phyloP scores from a whole-genome alignment of 768 basidiomycete genomes.

The Epithele typhae region DNA sequence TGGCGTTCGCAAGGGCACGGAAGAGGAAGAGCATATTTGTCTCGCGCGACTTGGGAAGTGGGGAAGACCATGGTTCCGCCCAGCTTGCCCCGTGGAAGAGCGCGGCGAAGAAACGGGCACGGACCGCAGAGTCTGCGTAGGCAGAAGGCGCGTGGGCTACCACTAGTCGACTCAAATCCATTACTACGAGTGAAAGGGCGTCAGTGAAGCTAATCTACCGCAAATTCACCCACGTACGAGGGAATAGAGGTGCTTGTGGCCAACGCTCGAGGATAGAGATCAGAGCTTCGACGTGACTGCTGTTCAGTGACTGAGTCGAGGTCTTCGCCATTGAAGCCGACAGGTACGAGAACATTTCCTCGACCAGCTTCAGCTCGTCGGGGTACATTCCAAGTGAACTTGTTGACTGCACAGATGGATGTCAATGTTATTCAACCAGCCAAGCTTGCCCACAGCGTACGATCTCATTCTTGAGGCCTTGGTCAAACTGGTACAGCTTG shows the following conservation, averaged over 20 bases:
- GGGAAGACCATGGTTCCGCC: constrained; percentile 47
- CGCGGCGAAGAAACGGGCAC: constrained; percentile 51
- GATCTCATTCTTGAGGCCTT: constrained; percentile 60
- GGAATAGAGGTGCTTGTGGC: constrained; percentile 71
- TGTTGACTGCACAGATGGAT: constrained; percentile 47
- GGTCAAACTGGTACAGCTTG: constrained; percentile 75
- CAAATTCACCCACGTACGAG: constrained; percentile 38
- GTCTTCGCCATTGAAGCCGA: too few species aligned
- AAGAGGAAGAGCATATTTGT: constrained; percentile 81
- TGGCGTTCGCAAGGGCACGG: constrained; percentile 74
- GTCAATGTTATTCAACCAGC: background rate
- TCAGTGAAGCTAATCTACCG: too few species aligned
- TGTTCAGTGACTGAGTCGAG: constrained; percentile 40
- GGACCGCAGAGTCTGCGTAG: constrained; percentile 39
- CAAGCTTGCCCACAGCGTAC: constrained; percentile 37
- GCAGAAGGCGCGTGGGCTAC: constrained; percentile 57
- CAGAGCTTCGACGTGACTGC: constrained; percentile 57
- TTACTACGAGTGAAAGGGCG: constrained; percentile 42
- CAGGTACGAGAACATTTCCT: constrained; percentile 62
- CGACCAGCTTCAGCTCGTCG: constrained; percentile 51
- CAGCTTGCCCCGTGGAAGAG: constrained; percentile 71
- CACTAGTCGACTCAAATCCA: constrained; percentile 81
- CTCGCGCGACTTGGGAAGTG: constrained; percentile 68
- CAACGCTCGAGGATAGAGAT: constrained; percentile 66
- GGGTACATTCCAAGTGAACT: constrained; percentile 67